Percentiles rank a stretch among this genome's conserved stretches.
phyloP scores from a whole-genome alignment of 2,329 filamentous ascomycete species.

The Fusarium sp. region DNA sequence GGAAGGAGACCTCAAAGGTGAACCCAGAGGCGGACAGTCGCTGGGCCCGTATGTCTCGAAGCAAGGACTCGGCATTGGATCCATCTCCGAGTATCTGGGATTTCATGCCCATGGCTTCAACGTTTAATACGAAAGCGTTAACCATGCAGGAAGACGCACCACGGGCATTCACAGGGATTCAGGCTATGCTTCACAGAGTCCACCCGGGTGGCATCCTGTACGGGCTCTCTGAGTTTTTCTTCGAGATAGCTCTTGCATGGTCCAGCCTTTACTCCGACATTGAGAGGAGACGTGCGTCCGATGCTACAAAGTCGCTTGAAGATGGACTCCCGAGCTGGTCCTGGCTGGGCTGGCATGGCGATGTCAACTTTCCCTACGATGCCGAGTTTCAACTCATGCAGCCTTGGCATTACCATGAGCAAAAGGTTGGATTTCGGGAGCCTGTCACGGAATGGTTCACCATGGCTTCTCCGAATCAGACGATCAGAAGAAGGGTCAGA shows the following conservation, averaged over 20 bases:
- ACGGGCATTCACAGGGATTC: conserved; percentile 25
- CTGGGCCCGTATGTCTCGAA: background rate
- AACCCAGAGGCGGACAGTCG: conserved; percentile 1
- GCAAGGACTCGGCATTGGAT: conserved; percentile 8
- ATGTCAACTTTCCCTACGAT: conserved; percentile 24
- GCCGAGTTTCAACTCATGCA: conserved; percentile 17
- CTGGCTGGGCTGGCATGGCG: conserved; percentile 30
- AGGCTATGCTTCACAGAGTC: conserved; percentile 28
- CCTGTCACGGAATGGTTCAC: conserved; percentile 23
- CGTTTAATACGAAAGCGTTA: conserved; percentile 24
- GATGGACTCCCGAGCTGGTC: conserved; percentile 32
- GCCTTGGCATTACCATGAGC: conserved; percentile 26
- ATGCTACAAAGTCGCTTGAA: background rate
- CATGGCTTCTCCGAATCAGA: background rate
- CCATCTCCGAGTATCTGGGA: conserved; percentile 28
- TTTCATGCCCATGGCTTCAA: conserved; percentile 18
- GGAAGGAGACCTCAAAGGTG: conserved; percentile 14
- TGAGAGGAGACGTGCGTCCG: background rate
- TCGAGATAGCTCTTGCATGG: conserved; percentile 19
- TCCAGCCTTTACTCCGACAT: conserved; percentile 25
- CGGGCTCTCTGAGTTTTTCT: conserved; percentile 26
- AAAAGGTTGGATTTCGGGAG: conserved; percentile 23
- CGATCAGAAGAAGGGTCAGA: conserved; percentile 1
- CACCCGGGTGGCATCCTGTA: conserved; percentile 26
- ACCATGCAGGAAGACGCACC: conserved; percentile 29